Conservation (phyloP, 1,139 yeast genomes). For the Geotrichum fermentans region DNA sequence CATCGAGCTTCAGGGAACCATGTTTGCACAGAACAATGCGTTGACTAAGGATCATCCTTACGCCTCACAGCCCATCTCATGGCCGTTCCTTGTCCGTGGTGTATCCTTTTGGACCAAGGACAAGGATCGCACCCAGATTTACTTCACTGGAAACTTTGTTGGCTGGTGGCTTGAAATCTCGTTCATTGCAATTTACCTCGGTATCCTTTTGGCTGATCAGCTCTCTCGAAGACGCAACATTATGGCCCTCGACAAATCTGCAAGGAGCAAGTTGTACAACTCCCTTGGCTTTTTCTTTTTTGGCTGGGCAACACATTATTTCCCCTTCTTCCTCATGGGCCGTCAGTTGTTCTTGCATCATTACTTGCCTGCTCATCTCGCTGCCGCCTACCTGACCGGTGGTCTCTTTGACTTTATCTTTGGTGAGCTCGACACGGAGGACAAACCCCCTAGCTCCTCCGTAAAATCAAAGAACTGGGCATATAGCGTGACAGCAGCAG, state of each 20-base stretch:
- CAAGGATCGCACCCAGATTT: constrained; percentile 59
- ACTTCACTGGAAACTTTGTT: constrained; percentile 80
- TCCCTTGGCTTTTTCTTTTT: constrained; percentile 78
- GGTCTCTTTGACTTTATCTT: constrained; percentile 74
- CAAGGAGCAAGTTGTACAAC: constrained; percentile 71
- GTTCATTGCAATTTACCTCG: constrained; percentile 61
- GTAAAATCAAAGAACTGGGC: constrained; percentile 10
- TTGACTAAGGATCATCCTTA: constrained; percentile 88
- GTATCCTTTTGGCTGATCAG: constrained; percentile 66
- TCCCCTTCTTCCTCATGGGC: constrained; percentile 86
- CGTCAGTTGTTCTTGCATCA: constrained; percentile 94
- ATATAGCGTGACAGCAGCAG: constrained; percentile 20
- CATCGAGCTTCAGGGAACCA: constrained; percentile 78
- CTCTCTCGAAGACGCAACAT: constrained; percentile 69
- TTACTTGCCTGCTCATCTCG: constrained; percentile 90
- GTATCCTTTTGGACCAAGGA: constrained; percentile 94
- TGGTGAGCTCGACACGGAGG: constrained; percentile 44
- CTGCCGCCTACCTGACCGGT: constrained; percentile 81
- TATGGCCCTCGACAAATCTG: constrained; percentile 51
- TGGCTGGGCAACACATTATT: constrained; percentile 86
- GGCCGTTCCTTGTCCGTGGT: constrained; percentile 93
- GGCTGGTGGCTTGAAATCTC: constrained; percentile 90
- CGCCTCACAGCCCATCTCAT: constrained; percentile 84
- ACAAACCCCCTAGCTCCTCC: not conserved
- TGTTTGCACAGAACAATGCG: constrained; percentile 91